Evolutionary conservation across 2,329 filamentous ascomycete species (phyloP).

Genomic region (Herpomyces periplanetae): DNA sequence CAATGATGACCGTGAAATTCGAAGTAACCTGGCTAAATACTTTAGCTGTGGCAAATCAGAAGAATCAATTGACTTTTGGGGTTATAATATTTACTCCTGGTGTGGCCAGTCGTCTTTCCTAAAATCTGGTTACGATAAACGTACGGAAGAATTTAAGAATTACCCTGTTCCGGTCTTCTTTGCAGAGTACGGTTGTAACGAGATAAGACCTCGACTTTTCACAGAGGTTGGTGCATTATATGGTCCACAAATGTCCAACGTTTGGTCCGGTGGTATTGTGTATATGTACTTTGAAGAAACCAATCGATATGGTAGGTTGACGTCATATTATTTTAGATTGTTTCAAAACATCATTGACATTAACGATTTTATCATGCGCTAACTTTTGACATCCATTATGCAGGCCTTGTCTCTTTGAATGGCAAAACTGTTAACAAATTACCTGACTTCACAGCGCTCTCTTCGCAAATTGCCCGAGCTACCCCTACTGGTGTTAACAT

Average conservation of each 20-base stretch:
- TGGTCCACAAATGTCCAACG: conserved; percentile 33
- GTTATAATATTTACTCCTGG: conserved; percentile 99
- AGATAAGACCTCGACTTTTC: conserved; percentile 28
- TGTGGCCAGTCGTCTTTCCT: conserved; percentile 46
- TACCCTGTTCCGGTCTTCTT: conserved; percentile 93
- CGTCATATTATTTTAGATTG: neutral
- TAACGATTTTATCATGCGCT: neutral
- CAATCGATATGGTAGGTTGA: conserved; percentile 43
- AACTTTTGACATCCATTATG: conserved; percentile 4
- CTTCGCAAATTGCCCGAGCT: conserved; percentile 24
- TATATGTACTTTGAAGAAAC: conserved; percentile 90
- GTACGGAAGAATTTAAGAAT: conserved; percentile 47
- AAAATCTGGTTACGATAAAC: conserved; percentile 36
- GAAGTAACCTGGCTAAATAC: conserved; percentile 46
- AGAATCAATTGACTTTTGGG: conserved; percentile 68
- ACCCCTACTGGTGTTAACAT: conserved; percentile 23
- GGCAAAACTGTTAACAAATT: conserved; percentile 21
- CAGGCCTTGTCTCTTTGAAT: conserved; percentile 22
- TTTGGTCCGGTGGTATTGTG: conserved; percentile 85
- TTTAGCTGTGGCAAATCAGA: conserved; percentile 48
- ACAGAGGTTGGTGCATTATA: conserved; percentile 52
- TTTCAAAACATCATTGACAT: neutral
- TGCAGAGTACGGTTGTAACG: conserved; percentile 90
- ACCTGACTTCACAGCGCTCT: conserved; percentile 31
- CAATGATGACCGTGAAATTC: conserved; percentile 56